Percentiles rank a stretch among this genome's conserved stretches.
Conservation (phyloP, 768 basidiomycete species). For the Pleurotus salmoneostramineus region DNA sequence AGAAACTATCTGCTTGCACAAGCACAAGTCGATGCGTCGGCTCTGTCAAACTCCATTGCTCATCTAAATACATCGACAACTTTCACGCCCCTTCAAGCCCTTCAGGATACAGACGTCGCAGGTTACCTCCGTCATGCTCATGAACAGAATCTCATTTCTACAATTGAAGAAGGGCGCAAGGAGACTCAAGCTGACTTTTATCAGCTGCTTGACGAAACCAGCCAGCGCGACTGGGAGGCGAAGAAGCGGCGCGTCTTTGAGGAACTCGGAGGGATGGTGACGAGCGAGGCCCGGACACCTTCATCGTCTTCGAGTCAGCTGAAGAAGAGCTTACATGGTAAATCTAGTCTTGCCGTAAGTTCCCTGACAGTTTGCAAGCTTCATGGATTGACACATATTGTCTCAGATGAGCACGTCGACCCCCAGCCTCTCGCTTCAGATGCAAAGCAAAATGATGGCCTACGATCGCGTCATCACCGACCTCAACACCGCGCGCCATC, state of each 20-base stretch:
- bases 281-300: constrained; percentile 33
- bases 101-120: constrained; percentile 92
- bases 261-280: constrained; percentile 72
- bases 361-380: background rate
- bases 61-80: constrained; percentile 78
- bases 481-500: constrained; percentile 70
- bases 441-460: constrained; percentile 95
- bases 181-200: constrained; percentile 87
- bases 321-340: constrained; percentile 60
- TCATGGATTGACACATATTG: constrained; percentile 13
- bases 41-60: constrained; percentile 78
- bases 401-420: constrained; percentile 30
- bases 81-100: constrained; percentile 84
- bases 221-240: constrained; percentile 81
- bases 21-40: constrained; percentile 91
- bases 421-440: constrained; percentile 65
- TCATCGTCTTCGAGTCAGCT: constrained; percentile 44
- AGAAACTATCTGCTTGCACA: constrained; percentile 93
- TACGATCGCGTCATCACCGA: constrained; percentile 83
- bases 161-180: constrained; percentile 85
- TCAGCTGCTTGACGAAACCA: constrained; percentile 69
- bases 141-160: constrained; percentile 91
- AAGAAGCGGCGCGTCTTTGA: constrained; percentile 89
- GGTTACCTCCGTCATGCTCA: constrained; percentile 95
- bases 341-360: constrained; percentile 50